Conservation (phyloP, 768 basidiomycete species). For the Kockovaella imperatae region DNA sequence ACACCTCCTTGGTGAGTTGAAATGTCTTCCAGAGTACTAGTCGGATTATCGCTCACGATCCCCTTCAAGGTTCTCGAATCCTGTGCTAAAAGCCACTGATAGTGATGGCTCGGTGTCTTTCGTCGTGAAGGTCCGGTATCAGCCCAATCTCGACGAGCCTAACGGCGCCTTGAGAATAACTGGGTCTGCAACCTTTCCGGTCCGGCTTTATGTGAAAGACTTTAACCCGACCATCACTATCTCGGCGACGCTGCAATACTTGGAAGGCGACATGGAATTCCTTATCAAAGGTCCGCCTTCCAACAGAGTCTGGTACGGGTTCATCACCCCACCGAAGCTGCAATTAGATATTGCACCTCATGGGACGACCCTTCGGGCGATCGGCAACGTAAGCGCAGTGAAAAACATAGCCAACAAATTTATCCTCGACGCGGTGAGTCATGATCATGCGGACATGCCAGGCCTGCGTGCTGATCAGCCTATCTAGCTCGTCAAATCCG, state of each 20-base stretch:
- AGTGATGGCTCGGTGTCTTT: constrained; percentile 86
- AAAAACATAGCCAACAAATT: neutral
- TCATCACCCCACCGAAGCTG: constrained; percentile 81
- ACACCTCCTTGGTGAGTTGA: constrained; percentile 53
- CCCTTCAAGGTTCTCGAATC: constrained; percentile 69
- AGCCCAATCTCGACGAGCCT: constrained; percentile 50
- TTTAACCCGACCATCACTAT: constrained; percentile 77
- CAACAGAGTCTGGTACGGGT: constrained; percentile 86
- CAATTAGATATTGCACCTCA: constrained; percentile 78
- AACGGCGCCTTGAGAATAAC: constrained; percentile 81
- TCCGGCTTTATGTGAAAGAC: constrained; percentile 84
- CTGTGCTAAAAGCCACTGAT: constrained; percentile 96
- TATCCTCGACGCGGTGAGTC: neutral
- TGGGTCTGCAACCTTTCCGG: no score
- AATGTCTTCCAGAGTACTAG: neutral
- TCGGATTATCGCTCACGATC: neutral
- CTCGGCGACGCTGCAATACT: constrained; percentile 76
- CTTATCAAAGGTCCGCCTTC: constrained; percentile 84
- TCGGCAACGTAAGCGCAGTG: no score
- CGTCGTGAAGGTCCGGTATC: constrained; percentile 62
- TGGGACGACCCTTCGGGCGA: no score
- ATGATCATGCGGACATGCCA: neutral
- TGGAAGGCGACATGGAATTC: constrained; percentile 84
- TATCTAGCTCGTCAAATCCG: constrained; percentile 75
- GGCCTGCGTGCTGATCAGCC: constrained; percentile 9